Percentiles rank a stretch among this genome's conserved stretches.
These are phyloP conservation scores for Corylus americana DNA, from an alignment of 306 rosid genomes.

Conservation along the genomic window DNA sequence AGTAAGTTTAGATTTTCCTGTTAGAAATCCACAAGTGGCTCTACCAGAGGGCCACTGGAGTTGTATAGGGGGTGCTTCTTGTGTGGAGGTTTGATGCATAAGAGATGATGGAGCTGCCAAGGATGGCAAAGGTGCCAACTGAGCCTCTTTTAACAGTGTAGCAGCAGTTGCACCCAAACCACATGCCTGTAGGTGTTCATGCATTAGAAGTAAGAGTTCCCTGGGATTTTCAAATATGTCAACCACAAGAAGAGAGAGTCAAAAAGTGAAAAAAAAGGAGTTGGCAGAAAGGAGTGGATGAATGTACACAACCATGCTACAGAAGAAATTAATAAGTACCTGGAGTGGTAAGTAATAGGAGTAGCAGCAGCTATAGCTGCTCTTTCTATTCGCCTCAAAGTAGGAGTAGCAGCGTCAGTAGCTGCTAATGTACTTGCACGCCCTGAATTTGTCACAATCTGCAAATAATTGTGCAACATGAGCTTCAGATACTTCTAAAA, in stretches of 20 bases:
- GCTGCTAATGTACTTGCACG: conserved; percentile 98
- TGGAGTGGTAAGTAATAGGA: conserved; percentile 93
- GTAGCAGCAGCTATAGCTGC: conserved; percentile 99
- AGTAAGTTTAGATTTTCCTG: conserved; percentile 51
- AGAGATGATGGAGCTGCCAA: conserved; percentile 77
- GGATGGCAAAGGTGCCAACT: conserved; percentile 78
- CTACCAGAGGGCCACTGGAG: conserved; percentile 93
- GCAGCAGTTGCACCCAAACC: conserved; percentile 75
- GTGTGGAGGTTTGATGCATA: conserved; percentile 61
- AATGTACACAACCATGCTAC: conserved; percentile 3
- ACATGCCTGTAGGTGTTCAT: conserved; percentile 96
- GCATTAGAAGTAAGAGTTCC: conserved; percentile 89
- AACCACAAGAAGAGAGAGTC: conserved; percentile 25
- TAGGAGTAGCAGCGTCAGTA: conserved; percentile 97
- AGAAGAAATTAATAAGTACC: conserved; percentile 45
- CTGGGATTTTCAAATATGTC: conserved; percentile 43
- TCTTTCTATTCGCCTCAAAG: conserved; percentile 99
- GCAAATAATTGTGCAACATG: conserved; percentile 26
- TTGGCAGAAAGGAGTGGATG: conserved; percentile 9
- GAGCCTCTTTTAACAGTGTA: conserved; percentile 85
- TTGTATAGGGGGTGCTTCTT: conserved; percentile 61
- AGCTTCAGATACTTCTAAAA: conserved; percentile 7
- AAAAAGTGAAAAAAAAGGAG: conserved; percentile 14
- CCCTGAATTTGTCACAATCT: conserved; percentile 98
- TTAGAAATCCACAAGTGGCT: conserved; percentile 68